Evolutionary conservation across 2,329 filamentous ascomycete genomes (phyloP).

Genomic region (Falciphora oryzae): DNA sequence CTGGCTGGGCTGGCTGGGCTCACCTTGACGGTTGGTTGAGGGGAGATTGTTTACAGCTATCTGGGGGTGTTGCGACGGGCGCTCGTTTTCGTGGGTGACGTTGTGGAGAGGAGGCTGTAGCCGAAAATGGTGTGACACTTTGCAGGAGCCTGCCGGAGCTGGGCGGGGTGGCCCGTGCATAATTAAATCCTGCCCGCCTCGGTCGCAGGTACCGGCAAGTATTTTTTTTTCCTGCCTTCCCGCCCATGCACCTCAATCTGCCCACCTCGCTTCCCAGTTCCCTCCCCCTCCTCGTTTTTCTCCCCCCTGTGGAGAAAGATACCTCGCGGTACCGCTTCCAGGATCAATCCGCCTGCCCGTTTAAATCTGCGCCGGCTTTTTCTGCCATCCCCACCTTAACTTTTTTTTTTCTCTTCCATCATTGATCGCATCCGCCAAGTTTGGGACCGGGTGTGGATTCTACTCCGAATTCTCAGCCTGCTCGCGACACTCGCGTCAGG

Average conservation of each 20-base stretch:
- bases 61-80: not conserved
- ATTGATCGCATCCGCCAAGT: not conserved
- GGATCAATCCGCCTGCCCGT: not conserved
- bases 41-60: conserved; percentile 8
- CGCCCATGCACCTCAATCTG: too few relatives aligned
- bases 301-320: not conserved
- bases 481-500: not conserved
- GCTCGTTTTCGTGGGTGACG: not conserved
- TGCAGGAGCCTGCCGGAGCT: not conserved
- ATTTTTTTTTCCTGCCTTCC: not conserved
- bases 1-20: too few relatives aligned
- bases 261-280: not conserved
- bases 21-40: conserved; percentile 11
- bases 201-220: not conserved
- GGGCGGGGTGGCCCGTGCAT: not conserved
- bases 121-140: not conserved
- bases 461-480: not conserved
- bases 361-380: conserved; percentile 2
- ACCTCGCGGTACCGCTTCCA: not conserved
- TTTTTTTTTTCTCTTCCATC: conserved; percentile 6
- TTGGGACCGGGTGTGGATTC: not conserved
- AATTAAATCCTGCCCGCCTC: not conserved
- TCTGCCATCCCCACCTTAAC: conserved; percentile 8
- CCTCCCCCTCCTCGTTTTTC: not conserved
- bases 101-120: not conserved